These are phyloP conservation scores for Lunularia cruciata DNA, from an alignment of 225 moss, liverwort and hornwort species.

Conservation along the genomic window DNA sequence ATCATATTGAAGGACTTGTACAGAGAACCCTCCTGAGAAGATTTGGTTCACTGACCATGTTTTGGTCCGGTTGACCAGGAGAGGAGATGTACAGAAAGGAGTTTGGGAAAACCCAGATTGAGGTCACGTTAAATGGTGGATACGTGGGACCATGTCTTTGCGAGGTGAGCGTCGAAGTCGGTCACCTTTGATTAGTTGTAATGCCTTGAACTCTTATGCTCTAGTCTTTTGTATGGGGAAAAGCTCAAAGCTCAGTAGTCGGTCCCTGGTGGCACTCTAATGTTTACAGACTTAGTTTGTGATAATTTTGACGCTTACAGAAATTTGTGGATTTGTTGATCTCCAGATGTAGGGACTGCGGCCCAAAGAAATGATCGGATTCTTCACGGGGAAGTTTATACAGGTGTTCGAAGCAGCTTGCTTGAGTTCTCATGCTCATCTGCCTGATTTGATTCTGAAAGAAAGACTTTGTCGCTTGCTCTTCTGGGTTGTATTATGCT, in stretches of 20 bases:
- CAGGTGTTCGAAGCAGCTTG: constrained; percentile 8
- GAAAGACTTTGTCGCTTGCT: constrained; percentile 2
- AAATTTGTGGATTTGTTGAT: background rate
- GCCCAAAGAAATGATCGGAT: background rate
- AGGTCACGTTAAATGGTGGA: constrained; percentile 3
- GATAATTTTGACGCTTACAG: too few species aligned
- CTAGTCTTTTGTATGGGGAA: background rate
- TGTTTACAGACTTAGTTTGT: too few species aligned
- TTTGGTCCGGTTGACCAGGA: constrained; percentile 1
- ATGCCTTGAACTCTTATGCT: too few species aligned
- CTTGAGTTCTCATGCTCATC: background rate
- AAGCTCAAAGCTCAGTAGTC: background rate
- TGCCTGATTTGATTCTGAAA: background rate
- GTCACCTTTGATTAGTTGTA: too few species aligned
- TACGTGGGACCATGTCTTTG: background rate
- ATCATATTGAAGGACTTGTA: background rate
- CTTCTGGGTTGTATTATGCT: background rate
- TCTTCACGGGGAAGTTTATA: background rate
- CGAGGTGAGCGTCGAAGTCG: background rate
- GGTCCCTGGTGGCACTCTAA: background rate
- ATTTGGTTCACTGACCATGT: background rate
- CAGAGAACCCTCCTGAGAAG: background rate
- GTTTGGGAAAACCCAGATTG: constrained; percentile 3
- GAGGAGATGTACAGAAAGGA: constrained; percentile 9
- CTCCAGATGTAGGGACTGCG: background rate